These are phyloP conservation scores for Chamaenerion angustifolium DNA, from an alignment of 345 rosid genomes.

Conservation along the genomic window DNA sequence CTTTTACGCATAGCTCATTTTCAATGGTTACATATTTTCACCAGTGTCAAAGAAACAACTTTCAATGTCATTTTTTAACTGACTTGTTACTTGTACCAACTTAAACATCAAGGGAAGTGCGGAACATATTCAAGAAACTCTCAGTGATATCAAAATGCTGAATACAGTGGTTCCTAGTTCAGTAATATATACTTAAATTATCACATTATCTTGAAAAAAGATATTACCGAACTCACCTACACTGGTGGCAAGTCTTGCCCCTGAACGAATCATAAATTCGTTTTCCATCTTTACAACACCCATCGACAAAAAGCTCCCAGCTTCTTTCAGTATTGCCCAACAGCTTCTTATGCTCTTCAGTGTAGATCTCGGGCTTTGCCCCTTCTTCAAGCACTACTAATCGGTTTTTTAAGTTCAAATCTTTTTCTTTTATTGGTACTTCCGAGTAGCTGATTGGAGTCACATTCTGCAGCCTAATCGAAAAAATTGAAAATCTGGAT, in stretches of 20 bases:
- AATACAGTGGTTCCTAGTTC: no score
- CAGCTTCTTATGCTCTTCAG: constrained; percentile 62
- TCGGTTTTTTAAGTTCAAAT: constrained; percentile 11
- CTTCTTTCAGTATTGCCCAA: constrained; percentile 57
- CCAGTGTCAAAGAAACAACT: no score
- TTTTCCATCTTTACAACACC: constrained; percentile 48
- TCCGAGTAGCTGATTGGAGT: constrained; percentile 52
- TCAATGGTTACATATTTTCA: no score
- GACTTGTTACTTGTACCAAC: no score
- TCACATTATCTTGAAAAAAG: no score
- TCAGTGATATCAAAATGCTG: no score
- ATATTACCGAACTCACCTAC: constrained; percentile 37
- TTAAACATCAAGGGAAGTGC: no score
- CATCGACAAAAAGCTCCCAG: constrained; percentile 79
- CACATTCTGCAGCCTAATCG: constrained; percentile 47
- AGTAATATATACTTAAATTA: no score
- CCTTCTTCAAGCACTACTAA: constrained; percentile 27
- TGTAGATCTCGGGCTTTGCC: constrained; percentile 55
- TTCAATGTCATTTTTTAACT: no score
- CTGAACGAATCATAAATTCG: constrained; percentile 65
- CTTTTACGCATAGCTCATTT: no score
- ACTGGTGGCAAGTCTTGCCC: constrained; percentile 92
- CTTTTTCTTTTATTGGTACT: constrained; percentile 20
- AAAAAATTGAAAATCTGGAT: neutral
- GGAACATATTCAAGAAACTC: no score